Evolutionary conservation across 768 basidiomycete genomes (phyloP).

Genomic region (Leucosporidium scottii): DNA sequence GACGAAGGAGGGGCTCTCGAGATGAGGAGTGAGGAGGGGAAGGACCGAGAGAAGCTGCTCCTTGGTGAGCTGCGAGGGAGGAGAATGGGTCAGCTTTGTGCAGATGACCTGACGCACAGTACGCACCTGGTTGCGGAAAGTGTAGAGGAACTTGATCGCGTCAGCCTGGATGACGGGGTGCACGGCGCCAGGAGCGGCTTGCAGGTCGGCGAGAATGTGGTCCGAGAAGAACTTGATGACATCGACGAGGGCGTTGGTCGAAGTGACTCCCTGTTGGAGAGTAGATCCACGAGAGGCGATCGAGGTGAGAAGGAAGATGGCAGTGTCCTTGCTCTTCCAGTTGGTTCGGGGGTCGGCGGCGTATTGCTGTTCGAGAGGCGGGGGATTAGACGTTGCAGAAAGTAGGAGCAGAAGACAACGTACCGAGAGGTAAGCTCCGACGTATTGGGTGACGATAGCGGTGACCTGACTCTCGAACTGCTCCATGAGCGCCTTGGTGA

Average conservation of each 20-base stretch:
- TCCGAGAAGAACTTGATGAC: constrained; percentile 93
- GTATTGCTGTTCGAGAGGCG: constrained; percentile 39
- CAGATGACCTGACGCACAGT: neutral
- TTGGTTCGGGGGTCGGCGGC: constrained; percentile 49
- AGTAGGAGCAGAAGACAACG: constrained; percentile 2
- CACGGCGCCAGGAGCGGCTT: constrained; percentile 53
- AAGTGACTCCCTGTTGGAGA: constrained; percentile 81
- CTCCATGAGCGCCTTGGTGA: constrained; percentile 83
- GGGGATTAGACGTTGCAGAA: neutral
- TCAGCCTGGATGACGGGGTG: constrained; percentile 92
- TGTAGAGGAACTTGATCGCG: constrained; percentile 87
- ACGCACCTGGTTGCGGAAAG: constrained; percentile 87
- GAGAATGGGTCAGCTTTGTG: neutral
- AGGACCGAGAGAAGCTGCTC: constrained; percentile 84
- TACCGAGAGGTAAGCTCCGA: constrained; percentile 59
- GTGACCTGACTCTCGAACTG: constrained; percentile 76
- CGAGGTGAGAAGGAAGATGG: constrained; percentile 87
- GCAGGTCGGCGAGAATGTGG: constrained; percentile 79
- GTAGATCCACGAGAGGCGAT: constrained; percentile 86
- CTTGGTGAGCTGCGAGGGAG: constrained; percentile 65
- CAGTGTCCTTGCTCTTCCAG: constrained; percentile 91
- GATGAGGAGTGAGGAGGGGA: constrained; percentile 74
- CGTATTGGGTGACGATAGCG: constrained; percentile 76
- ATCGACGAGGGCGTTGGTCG: constrained; percentile 82
- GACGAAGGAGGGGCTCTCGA: constrained; percentile 77